phyloP scores from a whole-genome alignment of 306 rosid species.

The Glycine soja region DNA sequence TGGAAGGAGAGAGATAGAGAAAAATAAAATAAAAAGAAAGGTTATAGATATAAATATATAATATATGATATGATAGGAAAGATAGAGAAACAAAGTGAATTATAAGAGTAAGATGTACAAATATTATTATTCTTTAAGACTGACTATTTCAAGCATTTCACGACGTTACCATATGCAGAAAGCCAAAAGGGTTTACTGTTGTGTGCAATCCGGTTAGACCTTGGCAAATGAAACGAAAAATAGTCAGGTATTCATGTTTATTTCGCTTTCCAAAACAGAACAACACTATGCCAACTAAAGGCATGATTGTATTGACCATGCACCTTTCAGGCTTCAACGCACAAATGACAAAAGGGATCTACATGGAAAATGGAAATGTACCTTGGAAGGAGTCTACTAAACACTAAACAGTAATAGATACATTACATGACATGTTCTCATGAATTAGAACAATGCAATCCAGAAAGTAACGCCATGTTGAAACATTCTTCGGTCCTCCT shows the following conservation, averaged over 20 bases:
- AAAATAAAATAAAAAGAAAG: too few relatives aligned
- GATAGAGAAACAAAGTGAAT: too few relatives aligned
- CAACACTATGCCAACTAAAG: background rate
- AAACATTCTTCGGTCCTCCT: constrained; percentile 7
- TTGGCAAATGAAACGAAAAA: too few relatives aligned
- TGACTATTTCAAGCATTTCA: background rate
- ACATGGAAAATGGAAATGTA: background rate
- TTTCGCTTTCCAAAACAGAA: background rate
- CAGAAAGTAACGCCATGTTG: background rate
- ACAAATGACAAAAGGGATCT: background rate
- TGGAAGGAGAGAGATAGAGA: too few relatives aligned
- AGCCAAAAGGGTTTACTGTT: background rate
- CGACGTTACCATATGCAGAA: background rate
- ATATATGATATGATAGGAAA: too few relatives aligned
- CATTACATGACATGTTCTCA: background rate
- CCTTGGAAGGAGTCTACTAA: background rate
- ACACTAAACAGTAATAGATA: background rate
- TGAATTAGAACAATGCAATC: background rate
- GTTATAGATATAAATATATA: too few relatives aligned
- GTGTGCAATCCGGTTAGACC: too few relatives aligned
- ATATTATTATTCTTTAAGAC: too few relatives aligned
- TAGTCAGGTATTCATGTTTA: background rate
- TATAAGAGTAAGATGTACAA: too few relatives aligned
- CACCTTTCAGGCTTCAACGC: background rate
- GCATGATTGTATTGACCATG: background rate